These are phyloP conservation scores for Phyllosticta citrichinensis DNA, from an alignment of 2,329 filamentous ascomycete genomes.

Conservation along the genomic window DNA sequence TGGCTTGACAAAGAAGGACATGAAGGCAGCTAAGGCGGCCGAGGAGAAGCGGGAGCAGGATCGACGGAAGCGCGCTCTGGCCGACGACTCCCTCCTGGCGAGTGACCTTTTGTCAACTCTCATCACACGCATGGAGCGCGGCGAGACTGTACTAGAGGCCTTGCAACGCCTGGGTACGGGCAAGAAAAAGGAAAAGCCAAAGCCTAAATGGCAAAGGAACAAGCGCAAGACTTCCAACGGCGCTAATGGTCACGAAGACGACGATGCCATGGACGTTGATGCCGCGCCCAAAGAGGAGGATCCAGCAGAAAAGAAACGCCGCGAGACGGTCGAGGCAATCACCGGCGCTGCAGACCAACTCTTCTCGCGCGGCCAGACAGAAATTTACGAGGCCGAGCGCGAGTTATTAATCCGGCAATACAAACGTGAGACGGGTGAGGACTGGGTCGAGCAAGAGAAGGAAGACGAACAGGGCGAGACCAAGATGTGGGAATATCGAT, in stretches of 20 bases:
- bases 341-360: constrained; percentile 86
- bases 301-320: constrained; percentile 58
- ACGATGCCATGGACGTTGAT: constrained; percentile 61
- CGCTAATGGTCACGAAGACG: constrained; percentile 24
- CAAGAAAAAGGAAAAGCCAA: constrained; percentile 34
- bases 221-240: constrained; percentile 26
- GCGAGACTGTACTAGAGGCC: constrained; percentile 83
- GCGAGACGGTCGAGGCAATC: constrained; percentile 66
- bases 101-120: constrained; percentile 64
- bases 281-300: constrained; percentile 42
- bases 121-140: constrained; percentile 62
- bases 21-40: constrained; percentile 76
- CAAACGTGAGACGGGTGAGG: constrained; percentile 72
- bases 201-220: constrained; percentile 56
- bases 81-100: constrained; percentile 65
- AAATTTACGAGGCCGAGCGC: constrained; percentile 86
- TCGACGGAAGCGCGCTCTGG: constrained; percentile 56
- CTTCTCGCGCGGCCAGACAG: constrained; percentile 68
- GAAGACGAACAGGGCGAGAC: constrained; percentile 21
- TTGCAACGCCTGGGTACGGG: constrained; percentile 68
- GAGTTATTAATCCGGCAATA: constrained; percentile 79
- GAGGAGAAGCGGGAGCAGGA: constrained; percentile 78
- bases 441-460: constrained; percentile 55
- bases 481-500: constrained; percentile 79
- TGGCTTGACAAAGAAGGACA: constrained; percentile 86